Conservation (phyloP, 1,139 yeast genomes). For the Meyerozyma carpophila region DNA sequence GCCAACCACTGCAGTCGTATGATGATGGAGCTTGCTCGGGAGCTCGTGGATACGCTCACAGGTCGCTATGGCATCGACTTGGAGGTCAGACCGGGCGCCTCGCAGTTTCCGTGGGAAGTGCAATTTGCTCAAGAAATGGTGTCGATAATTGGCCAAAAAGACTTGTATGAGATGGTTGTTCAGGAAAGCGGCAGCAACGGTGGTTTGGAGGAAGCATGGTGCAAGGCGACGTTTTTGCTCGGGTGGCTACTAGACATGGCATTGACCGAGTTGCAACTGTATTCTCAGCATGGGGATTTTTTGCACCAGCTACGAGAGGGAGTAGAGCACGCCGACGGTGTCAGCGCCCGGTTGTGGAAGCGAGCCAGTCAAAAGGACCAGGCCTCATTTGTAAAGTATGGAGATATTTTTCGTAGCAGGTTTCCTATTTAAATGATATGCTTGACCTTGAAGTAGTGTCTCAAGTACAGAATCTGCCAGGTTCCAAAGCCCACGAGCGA, state of each 20-base stretch:
- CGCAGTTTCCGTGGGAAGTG: conserved; percentile 1
- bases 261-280: neutral
- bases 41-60: neutral
- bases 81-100: neutral
- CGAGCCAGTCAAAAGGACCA: neutral
- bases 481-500: conserved; percentile 74
- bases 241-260: neutral
- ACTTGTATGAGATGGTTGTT: neutral
- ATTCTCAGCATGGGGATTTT: neutral
- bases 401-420: neutral
- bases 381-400: neutral
- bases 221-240: neutral
- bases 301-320: neutral
- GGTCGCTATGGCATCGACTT: neutral
- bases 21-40: conserved; percentile 1
- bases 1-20: neutral
- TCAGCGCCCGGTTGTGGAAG: neutral
- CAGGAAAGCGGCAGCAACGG: neutral
- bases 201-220: neutral
- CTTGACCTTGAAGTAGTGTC: conserved; percentile 90
- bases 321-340: neutral
- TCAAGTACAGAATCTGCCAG: conserved; percentile 89
- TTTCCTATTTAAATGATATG: conserved; percentile 61
- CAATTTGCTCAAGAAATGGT: neutral
- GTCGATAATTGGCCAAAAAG: neutral